These are phyloP conservation scores for Phaeodactylum tricornutum DNA, from an alignment of 108 stramenopile species.

Conservation along the genomic window DNA sequence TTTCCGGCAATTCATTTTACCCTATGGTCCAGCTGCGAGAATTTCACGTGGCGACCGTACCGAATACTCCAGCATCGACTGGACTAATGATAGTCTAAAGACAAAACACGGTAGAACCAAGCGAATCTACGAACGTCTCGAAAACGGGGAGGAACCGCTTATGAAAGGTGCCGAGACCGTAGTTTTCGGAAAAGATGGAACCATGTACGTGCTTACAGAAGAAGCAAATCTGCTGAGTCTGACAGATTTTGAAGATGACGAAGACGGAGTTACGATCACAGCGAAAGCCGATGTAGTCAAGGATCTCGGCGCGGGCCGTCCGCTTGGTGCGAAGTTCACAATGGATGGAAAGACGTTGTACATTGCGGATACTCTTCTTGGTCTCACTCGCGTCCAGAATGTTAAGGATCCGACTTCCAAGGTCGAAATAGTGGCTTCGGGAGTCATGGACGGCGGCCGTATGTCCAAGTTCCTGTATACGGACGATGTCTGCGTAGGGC, in stretches of 20 bases:
- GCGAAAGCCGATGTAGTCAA: constrained; percentile 30
- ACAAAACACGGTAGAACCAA: constrained; percentile 29
- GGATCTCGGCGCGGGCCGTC: constrained; percentile 43
- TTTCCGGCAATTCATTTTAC: too few species aligned
- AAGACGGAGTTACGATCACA: constrained; percentile 11
- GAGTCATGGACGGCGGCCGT: constrained; percentile 21
- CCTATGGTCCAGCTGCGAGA: too few species aligned
- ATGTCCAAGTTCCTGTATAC: constrained; percentile 36
- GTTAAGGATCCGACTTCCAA: constrained; percentile 17
- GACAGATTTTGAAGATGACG: constrained; percentile 19
- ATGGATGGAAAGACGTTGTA: constrained; percentile 45
- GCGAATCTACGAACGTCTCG: constrained; percentile 44
- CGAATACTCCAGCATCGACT: constrained; percentile 5
- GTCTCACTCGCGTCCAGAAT: constrained; percentile 38
- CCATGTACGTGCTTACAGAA: constrained; percentile 44
- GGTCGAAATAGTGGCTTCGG: constrained; percentile 50
- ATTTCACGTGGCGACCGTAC: too few species aligned
- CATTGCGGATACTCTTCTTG: constrained; percentile 49
- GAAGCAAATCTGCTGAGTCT: constrained; percentile 32
- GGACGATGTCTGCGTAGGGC: constrained; percentile 54
- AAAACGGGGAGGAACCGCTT: constrained; percentile 12
- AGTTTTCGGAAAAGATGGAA: constrained; percentile 30
- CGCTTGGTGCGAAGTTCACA: constrained; percentile 50
- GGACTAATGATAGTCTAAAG: constrained; percentile 15
- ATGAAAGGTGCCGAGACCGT: constrained; percentile 50